These are phyloP conservation scores for Colletotrichum liaoningense DNA, from an alignment of 2,329 filamentous ascomycete species.

Conservation along the genomic window DNA sequence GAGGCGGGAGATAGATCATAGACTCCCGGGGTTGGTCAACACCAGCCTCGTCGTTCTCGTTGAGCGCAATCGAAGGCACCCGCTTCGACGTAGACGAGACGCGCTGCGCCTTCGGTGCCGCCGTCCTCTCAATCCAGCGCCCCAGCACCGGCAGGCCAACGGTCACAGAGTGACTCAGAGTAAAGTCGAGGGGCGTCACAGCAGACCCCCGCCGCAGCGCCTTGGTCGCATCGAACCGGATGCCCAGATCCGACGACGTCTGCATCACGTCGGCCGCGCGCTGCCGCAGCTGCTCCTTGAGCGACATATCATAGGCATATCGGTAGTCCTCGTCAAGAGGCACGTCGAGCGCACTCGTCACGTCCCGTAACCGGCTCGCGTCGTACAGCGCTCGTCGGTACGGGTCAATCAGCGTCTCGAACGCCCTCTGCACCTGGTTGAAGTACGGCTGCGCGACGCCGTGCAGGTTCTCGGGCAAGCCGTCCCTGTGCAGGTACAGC, in stretches of 20 bases:
- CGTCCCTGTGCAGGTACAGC: slow-evolving; percentile 56
- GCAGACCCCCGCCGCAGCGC: slow-evolving; percentile 20
- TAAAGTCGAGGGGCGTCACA: slow-evolving; percentile 50
- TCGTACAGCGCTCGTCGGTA: slow-evolving; percentile 56
- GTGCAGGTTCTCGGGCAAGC: slow-evolving; percentile 52
- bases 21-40: slow-evolving; percentile 14
- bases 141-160: slow-evolving; percentile 48
- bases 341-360: not conserved
- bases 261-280: slow-evolving; percentile 39
- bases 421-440: slow-evolving; percentile 54
- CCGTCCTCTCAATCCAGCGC: slow-evolving; percentile 37
- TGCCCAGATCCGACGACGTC: slow-evolving; percentile 51
- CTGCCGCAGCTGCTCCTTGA: slow-evolving; percentile 39
- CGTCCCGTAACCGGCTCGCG: slow-evolving; percentile 40
- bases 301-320: slow-evolving; percentile 37
- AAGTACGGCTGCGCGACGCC: slow-evolving; percentile 54
- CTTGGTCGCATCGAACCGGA: slow-evolving; percentile 49
- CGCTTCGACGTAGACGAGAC: slow-evolving; percentile 26
- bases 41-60: slow-evolving; percentile 2
- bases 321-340: slow-evolving; percentile 36
- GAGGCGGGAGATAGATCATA: slow-evolving; percentile 38
- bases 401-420: slow-evolving; percentile 60
- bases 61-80: slow-evolving; percentile 34
- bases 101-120: not conserved
- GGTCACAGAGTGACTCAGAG: slow-evolving; percentile 51